phyloP scores from a whole-genome alignment of 352 stramenopile species.

The Aphanomyces stellatus region DNA sequence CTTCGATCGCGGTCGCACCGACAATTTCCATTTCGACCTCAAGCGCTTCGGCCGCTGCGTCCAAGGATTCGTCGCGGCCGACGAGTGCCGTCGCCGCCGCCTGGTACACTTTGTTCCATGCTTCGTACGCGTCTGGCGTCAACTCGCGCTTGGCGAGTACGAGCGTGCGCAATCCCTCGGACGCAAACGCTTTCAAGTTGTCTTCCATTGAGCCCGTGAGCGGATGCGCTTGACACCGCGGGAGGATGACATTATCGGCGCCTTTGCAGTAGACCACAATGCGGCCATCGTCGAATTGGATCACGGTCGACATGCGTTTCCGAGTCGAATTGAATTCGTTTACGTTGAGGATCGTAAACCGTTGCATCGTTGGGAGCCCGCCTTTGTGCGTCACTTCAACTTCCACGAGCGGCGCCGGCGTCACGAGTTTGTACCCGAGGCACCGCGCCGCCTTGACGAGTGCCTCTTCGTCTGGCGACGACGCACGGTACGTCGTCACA shows the following conservation, averaged over 20 bases:
- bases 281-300: slow-evolving; percentile 17
- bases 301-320: slow-evolving; percentile 71
- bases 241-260: slow-evolving; percentile 78
- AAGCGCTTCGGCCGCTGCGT: slow-evolving; percentile 41
- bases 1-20: slow-evolving; percentile 94
- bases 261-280: slow-evolving; percentile 35
- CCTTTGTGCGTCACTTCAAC: slow-evolving; percentile 40
- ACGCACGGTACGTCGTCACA: slow-evolving; percentile 46
- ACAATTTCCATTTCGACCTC: slow-evolving; percentile 81
- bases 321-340: slow-evolving; percentile 61
- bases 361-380: not conserved
- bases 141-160: slow-evolving; percentile 56
- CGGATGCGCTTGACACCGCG: slow-evolving; percentile 32
- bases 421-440: slow-evolving; percentile 59
- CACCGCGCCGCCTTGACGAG: slow-evolving; percentile 50
- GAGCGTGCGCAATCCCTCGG: slow-evolving; percentile 77
- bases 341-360: slow-evolving; percentile 47
- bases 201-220: slow-evolving; percentile 35
- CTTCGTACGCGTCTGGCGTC: slow-evolving; percentile 37
- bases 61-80: slow-evolving; percentile 39
- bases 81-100: slow-evolving; percentile 40
- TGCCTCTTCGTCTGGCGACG: slow-evolving; percentile 59
- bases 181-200: slow-evolving; percentile 69
- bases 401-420: slow-evolving; percentile 40
- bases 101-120: slow-evolving; percentile 53